Base-by-base conservation (phyloP, 192 early-diverging fungal genomes). In the Linnemannia elongata region DNA sequence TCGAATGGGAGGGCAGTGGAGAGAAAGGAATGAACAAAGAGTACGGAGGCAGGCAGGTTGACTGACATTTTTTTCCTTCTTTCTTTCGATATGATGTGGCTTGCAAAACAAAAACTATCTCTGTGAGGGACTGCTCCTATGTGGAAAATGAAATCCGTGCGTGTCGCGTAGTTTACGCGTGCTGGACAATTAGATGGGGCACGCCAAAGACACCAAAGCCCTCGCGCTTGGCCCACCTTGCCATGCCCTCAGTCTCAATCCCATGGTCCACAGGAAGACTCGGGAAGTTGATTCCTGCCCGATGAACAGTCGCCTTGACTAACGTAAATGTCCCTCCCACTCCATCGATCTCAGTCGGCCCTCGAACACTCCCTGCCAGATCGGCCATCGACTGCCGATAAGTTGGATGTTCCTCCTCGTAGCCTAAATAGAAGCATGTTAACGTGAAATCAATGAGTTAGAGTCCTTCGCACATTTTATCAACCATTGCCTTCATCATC, bases 201-300 rank as follows among this genome's bases (percentile, higher is more conserved):
- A 94, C 87, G 0, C 95, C 95, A 81, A 82, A 93, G 5, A 94
- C 92, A 30, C 89, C 89, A 75, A 90, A 95, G 0, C 94, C 94
- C 49, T 92, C 70, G 0, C 85, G 91, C 77, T 93, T 94, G 70
- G 94, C 94, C 80, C 94, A 92, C 79, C 94, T 95, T 20, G 93
- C 95, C 79, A 95, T 88, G 1, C 94, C 95, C 88, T 95, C 95
- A 45, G 93, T 94, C 78, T 95, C 95, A 8, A 95, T 92, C 73
- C 92, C 90, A 75, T 95, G 95, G 41, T 92, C 90, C 27, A 93
- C 92, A 49, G 93, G 89, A 76, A 90, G 90, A 1, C 92, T 78
- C 1, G 95, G 94, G 69, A 95, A 95, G 6, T 89, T 89, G 36
- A 93, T 91, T 3, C 94, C 95, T 44, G 91, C 90, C 1, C 94